phyloP scores from a whole-genome alignment of 1,284 basidiomycete genomes.

The Melampsora larici-populina region DNA sequence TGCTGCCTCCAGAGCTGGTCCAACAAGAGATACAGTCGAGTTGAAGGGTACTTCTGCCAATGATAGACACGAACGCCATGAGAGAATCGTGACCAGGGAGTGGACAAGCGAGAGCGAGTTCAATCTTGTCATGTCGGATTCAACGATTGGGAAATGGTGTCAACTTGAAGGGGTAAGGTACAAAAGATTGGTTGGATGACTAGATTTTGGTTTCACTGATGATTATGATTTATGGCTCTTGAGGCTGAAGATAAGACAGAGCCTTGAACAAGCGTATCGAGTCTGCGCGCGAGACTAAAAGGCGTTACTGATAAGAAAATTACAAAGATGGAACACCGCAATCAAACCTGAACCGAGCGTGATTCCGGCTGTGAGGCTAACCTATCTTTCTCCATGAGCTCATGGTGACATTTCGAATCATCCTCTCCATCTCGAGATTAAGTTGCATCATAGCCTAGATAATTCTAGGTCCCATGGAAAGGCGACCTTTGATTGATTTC shows the following conservation, averaged over 20 bases:
- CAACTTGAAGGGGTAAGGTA: not conserved
- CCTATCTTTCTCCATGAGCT: not conserved
- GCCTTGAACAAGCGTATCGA: not conserved
- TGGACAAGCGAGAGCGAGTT: not conserved
- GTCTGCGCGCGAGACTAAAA: not conserved
- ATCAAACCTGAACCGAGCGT: not conserved
- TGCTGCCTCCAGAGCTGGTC: not conserved
- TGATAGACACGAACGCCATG: not conserved
- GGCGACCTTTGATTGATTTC: too few species aligned
- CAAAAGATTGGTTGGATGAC: not conserved
- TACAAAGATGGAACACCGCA: slow-evolving; percentile 1
- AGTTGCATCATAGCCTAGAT: not conserved
- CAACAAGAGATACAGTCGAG: not conserved
- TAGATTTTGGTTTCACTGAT: not conserved
- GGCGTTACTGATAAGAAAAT: not conserved
- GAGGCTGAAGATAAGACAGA: not conserved
- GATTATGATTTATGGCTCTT: not conserved
- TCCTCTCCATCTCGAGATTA: not conserved
- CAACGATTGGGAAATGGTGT: not conserved
- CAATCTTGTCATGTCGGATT: not conserved
- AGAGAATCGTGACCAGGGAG: not conserved
- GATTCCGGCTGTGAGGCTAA: not conserved
- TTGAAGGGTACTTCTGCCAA: not conserved
- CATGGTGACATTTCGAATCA: not conserved
- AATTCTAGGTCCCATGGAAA: too few species aligned